Conservation (phyloP, 208 protist species). For the Leishmania martiniquensis region DNA sequence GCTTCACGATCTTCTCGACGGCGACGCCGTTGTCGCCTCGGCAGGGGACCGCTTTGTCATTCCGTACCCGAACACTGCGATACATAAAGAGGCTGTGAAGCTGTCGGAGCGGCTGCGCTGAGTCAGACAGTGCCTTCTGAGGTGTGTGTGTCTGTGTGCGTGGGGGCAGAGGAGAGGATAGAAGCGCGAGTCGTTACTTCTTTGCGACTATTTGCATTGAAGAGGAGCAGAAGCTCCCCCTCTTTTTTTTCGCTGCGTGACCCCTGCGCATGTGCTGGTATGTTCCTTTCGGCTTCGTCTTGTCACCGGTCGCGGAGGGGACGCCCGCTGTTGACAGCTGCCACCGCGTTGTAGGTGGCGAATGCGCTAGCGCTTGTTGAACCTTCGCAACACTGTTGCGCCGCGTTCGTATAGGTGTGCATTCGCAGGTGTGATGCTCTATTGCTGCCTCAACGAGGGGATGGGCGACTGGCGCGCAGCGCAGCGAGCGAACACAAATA, state of each 20-base stretch:
- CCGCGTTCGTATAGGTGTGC: not conserved
- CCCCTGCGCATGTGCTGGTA: too few relatives aligned
- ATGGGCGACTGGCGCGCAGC: not conserved
- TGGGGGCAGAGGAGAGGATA: not conserved
- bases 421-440: not conserved
- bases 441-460: not conserved
- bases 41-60: conserved; percentile 86
- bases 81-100: conserved; percentile 73
- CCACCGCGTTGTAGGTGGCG: too few relatives aligned
- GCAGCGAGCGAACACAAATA: not conserved
- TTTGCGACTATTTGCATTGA: too few relatives aligned
- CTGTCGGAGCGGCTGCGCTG: conserved; percentile 32
- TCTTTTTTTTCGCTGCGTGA: too few relatives aligned
- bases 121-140: not conserved
- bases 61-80: conserved; percentile 68
- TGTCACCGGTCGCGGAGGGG: too few relatives aligned
- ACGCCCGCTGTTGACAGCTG: too few relatives aligned
- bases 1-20: conserved; percentile 60
- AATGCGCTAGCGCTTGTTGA: not conserved
- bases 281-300: too few relatives aligned
- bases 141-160: not conserved
- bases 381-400: not conserved
- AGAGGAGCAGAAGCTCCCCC: too few relatives aligned
- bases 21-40: conserved; percentile 76
- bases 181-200: not conserved